Base-by-base conservation (phyloP, 164 flowering plant species). In the Saururus chinensis region DNA sequence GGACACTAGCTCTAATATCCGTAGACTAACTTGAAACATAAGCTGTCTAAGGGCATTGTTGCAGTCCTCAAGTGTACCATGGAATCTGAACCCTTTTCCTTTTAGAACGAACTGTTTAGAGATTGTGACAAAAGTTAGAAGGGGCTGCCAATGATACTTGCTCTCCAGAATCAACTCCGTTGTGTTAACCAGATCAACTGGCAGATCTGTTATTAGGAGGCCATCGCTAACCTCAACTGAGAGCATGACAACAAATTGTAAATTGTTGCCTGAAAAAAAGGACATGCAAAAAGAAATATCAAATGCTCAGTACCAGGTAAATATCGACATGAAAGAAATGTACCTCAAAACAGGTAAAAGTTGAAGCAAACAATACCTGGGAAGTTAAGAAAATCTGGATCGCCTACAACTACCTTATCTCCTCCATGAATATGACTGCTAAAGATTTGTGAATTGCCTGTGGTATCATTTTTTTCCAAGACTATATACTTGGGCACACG, bases 161-260 rank as follows among this genome's bases (percentile, higher is more conserved):
- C 68, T 76, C 71, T 62, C 76, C 48, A 76, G 62, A 82, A 86
- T 92, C 62, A 89, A 55, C 70, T 92, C 93, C 19, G 95, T 87
- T 30, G 87, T 74, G 63, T 73, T 74, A 17, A 86, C 74, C 9
- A 87, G 83, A 68, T 75, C 69, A 17, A 78, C 72, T 19, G 89
- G 91, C 59, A 92, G 76, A 60, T 51, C 79, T 16, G 89, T 78
- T 58, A 69, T 69, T 57, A 92, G 59, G 57, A 73, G 59, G 51
- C 98, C 96, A 59, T 74, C 63, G 64, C 60, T 81, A 23, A 86
- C 92, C 73, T 92, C 98, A 78, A 92, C 25, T 5, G 98, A 86
- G 61, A 89, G 80, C 40, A 67, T 57, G 54, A 89, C 80, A 60
- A 69, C 4, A 62, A 89, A 89, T 1, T 51, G 73, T 64, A 82